Evolutionary conservation across 2,329 filamentous ascomycete genomes (phyloP).

Genomic region (Pseudomassariella vexata): DNA sequence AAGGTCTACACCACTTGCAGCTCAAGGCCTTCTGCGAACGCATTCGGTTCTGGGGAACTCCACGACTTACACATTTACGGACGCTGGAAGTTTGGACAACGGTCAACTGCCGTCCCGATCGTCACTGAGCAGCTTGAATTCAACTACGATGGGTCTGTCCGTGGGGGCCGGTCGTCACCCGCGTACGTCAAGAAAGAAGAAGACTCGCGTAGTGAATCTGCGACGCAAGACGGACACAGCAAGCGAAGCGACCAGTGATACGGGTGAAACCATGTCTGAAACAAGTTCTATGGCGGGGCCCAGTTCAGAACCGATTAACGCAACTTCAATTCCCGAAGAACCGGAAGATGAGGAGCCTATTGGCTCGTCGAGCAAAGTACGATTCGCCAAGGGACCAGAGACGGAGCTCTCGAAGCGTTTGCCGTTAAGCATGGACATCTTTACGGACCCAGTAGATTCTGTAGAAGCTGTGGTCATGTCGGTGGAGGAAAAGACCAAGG

Average conservation of each 20-base stretch:
- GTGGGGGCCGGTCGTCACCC: conserved; percentile 54
- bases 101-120: conserved; percentile 63
- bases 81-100: conserved; percentile 59
- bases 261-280: conserved; percentile 45
- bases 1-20: conserved; percentile 40
- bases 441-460: conserved; percentile 18
- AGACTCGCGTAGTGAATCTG: conserved; percentile 77
- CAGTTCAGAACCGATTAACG: conserved; percentile 54
- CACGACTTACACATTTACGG: conserved; percentile 68
- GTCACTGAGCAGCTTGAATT: conserved; percentile 57
- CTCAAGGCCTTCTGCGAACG: conserved; percentile 53
- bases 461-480: conserved; percentile 11
- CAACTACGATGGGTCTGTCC: conserved; percentile 56
- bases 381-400: conserved; percentile 29
- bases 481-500: conserved; percentile 8
- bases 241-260: conserved; percentile 43
- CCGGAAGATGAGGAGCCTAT: conserved; percentile 39
- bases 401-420: conserved; percentile 23
- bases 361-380: conserved; percentile 31
- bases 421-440: conserved; percentile 27
- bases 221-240: conserved; percentile 55
- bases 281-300: conserved; percentile 51
- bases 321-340: conserved; percentile 54
- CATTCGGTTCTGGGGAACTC: conserved; percentile 55
- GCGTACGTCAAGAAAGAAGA: conserved; percentile 68